A percentile compares a stretch with the other conserved stretches of the same genome.
Evolutionary conservation across 345 rosid species (phyloP).

Genomic region (Eucalyptus curtisii): DNA sequence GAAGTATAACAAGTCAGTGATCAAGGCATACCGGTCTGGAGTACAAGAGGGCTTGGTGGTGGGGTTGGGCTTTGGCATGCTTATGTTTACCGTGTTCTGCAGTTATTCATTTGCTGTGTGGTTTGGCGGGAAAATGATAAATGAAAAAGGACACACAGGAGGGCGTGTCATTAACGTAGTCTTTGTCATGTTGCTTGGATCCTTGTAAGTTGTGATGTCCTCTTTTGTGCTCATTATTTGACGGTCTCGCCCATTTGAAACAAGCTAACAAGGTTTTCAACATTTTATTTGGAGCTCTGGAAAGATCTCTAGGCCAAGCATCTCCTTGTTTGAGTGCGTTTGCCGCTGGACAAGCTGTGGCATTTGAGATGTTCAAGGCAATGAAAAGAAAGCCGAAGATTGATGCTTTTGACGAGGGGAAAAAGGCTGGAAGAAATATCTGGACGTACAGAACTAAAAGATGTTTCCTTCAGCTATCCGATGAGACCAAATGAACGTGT

Average conservation of each 20-base stretch:
- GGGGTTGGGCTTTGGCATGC: slow-evolving; percentile 47
- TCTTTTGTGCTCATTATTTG: background rate
- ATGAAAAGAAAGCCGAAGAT: slow-evolving; percentile 41
- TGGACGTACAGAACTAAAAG: slow-evolving; percentile 47
- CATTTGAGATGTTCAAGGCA: slow-evolving; percentile 51
- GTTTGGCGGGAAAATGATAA: slow-evolving; percentile 52
- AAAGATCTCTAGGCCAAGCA: slow-evolving; percentile 65
- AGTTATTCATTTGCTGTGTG: slow-evolving; percentile 49
- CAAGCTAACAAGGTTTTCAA: background rate
- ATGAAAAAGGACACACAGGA: slow-evolving; percentile 46
- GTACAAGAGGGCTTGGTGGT: slow-evolving; percentile 37
- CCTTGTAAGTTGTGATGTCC: slow-evolving; percentile 22
- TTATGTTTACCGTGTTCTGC: slow-evolving; percentile 15
- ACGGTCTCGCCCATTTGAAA: background rate
- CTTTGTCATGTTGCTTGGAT: slow-evolving; percentile 43
- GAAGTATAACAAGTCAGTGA: slow-evolving; percentile 35
- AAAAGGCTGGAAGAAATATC: slow-evolving; percentile 18
- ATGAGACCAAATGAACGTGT: slow-evolving; percentile 50
- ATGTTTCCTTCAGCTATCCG: slow-evolving; percentile 53
- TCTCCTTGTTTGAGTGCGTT: slow-evolving; percentile 43
- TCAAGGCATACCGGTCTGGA: slow-evolving; percentile 37
- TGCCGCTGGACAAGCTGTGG: slow-evolving; percentile 59
- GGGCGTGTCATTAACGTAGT: slow-evolving; percentile 48
- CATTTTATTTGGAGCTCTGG: background rate
- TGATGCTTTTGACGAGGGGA: slow-evolving; percentile 38